Percentiles rank a stretch among this genome's conserved stretches.
Evolutionary conservation across 2,329 filamentous ascomycete genomes (phyloP).

Genomic region (Thermomyces lanuginosus): DNA sequence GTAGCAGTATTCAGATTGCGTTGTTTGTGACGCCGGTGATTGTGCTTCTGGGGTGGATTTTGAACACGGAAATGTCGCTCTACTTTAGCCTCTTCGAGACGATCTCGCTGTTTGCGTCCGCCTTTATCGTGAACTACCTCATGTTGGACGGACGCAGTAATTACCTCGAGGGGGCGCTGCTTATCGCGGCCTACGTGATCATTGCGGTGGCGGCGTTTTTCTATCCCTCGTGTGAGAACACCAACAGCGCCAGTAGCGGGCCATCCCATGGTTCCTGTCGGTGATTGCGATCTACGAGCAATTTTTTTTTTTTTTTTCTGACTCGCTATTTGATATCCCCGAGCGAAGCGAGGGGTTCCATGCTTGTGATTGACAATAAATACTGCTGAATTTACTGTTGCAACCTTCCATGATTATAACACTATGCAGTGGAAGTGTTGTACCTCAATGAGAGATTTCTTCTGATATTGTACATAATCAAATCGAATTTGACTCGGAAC

Average conservation of each 20-base stretch:
- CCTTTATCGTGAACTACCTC: slow-evolving; percentile 76
- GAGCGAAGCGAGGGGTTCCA: too few relatives aligned
- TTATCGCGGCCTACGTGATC: slow-evolving; percentile 52
- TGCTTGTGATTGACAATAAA: too few relatives aligned
- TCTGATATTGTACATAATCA: too few relatives aligned
- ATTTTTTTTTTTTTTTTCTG: too few relatives aligned
- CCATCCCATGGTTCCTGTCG: slow-evolving; percentile 6
- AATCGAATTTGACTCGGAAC: too few relatives aligned
- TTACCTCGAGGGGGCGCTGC: slow-evolving; percentile 57
- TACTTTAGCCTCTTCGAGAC: slow-evolving; percentile 86
- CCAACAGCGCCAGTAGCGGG: slow-evolving; percentile 20
- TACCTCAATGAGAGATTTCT: too few relatives aligned
- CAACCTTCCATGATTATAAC: too few relatives aligned
- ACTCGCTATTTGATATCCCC: too few relatives aligned
- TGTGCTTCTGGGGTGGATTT: slow-evolving; percentile 55
- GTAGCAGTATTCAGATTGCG: slow-evolving; percentile 55
- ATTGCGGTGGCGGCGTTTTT: slow-evolving; percentile 52
- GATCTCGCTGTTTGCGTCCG: slow-evolving; percentile 66
- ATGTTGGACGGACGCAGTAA: slow-evolving; percentile 75
- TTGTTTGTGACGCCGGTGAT: slow-evolving; percentile 55
- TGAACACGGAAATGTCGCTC: slow-evolving; percentile 53
- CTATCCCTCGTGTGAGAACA: slow-evolving; percentile 39
- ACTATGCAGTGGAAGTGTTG: too few relatives aligned
- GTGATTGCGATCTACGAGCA: too few relatives aligned
- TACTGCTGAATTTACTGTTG: too few relatives aligned